These are phyloP conservation scores for Cardamine occulta DNA, from an alignment of 345 rosid species.

Conservation along the genomic window DNA sequence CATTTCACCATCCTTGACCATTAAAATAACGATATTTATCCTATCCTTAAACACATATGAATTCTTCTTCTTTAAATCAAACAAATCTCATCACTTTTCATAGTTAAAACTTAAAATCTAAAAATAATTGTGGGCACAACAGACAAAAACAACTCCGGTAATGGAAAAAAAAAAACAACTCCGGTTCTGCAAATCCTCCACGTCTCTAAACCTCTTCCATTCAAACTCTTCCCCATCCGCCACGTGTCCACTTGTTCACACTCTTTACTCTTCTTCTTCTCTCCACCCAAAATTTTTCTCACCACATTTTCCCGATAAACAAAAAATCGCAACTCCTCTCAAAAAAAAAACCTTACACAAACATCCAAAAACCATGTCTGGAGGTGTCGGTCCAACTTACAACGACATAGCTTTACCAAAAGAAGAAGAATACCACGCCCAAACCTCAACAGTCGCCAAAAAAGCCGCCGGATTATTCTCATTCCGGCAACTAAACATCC, in stretches of 20 bases:
- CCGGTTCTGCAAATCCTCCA: conserved; percentile 25
- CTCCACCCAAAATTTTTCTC: conserved; percentile 10
- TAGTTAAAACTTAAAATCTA: not conserved
- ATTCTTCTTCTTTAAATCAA: not conserved
- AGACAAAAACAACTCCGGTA: conserved; percentile 6
- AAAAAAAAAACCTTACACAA: not conserved
- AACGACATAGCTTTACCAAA: conserved; percentile 59
- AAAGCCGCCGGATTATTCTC: conserved; percentile 43
- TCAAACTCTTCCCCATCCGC: conserved; percentile 1
- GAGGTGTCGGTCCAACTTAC: conserved; percentile 70
- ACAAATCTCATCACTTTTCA: not conserved
- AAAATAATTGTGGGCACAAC: not conserved
- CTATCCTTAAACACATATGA: not conserved
- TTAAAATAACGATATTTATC: not conserved
- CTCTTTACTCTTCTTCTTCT: conserved; percentile 18
- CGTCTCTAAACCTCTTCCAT: conserved; percentile 39
- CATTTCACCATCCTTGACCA: not conserved
- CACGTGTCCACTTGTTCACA: conserved; percentile 36
- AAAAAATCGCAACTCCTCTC: not conserved
- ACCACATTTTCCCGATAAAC: conserved; percentile 4
- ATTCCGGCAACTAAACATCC: conserved; percentile 67
- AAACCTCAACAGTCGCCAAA: conserved; percentile 27
- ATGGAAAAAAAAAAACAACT: not conserved
- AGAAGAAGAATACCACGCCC: conserved; percentile 46
- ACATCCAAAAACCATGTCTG: conserved; percentile 57